Evolutionary conservation across 2,329 filamentous ascomycete genomes (phyloP).

Genomic region (Ilyonectria mors-panacis): DNA sequence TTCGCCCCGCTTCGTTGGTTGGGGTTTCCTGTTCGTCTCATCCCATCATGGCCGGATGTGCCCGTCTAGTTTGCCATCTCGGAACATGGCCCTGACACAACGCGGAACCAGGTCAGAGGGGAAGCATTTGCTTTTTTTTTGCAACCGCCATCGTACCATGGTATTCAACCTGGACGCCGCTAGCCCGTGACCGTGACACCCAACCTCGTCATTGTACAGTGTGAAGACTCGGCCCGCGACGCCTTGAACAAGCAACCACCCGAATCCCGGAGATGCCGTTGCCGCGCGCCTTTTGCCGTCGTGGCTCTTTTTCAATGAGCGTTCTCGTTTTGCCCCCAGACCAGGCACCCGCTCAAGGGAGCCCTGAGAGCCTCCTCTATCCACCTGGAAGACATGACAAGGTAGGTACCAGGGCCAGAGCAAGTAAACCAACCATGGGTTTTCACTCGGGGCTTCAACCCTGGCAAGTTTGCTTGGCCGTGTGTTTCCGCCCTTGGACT

Average conservation of each 20-base stretch:
- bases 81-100: conserved; percentile 23
- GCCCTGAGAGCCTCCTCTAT: conserved; percentile 28
- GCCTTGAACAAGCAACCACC: conserved; percentile 28
- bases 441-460: conserved; percentile 26
- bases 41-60: conserved; percentile 37
- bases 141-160: conserved; percentile 42
- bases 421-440: conserved; percentile 30
- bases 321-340: not conserved
- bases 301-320: conserved; percentile 14
- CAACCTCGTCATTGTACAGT: conserved; percentile 24
- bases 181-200: conserved; percentile 33
- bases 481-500: conserved; percentile 18
- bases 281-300: conserved; percentile 23
- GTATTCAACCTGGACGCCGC: conserved; percentile 28
- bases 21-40: conserved; percentile 24
- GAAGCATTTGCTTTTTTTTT: conserved; percentile 41
- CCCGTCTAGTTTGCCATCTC: conserved; percentile 28
- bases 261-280: conserved; percentile 28
- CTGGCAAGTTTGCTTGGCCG: conserved; percentile 22
- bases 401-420: conserved; percentile 19
- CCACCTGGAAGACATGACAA: conserved; percentile 23
- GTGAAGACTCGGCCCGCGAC: conserved; percentile 18
- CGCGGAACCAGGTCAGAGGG: conserved; percentile 14
- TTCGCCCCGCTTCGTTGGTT: conserved; percentile 23
- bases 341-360: conserved; percentile 8